Conservation (phyloP, 2,329 filamentous ascomycete species). For the Colletotrichum endophyticum region DNA sequence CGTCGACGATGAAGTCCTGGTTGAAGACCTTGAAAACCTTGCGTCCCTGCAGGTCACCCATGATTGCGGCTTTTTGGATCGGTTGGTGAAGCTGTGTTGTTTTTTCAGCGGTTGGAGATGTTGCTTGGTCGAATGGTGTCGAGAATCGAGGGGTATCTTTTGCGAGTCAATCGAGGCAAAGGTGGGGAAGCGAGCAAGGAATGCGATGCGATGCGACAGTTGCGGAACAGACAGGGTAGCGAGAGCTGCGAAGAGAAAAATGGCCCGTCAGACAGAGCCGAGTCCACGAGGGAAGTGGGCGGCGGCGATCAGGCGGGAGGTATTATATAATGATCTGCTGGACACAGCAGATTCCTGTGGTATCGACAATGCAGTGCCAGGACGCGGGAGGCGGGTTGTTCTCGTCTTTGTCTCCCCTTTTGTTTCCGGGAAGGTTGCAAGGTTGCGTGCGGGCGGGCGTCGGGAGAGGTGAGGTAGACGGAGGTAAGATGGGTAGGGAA, state of each 20-base stretch:
- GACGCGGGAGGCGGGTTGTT: background rate
- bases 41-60: constrained; percentile 58
- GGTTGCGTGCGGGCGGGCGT: background rate
- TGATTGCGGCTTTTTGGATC: constrained; percentile 24
- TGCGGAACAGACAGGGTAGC: constrained; percentile 20
- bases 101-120: background rate
- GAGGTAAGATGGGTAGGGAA: background rate
- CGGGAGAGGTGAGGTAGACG: background rate
- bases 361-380: background rate
- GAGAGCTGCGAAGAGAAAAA: background rate
- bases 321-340: constrained; percentile 5
- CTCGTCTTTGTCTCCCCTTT: constrained; percentile 9
- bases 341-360: background rate
- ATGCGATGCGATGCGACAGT: constrained; percentile 21
- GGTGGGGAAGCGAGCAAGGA: constrained; percentile 22
- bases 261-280: background rate
- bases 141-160: constrained; percentile 21
- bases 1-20: constrained; percentile 98
- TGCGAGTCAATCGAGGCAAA: constrained; percentile 16
- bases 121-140: background rate
- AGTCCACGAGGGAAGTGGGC: background rate
- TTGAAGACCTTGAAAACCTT: constrained; percentile 99
- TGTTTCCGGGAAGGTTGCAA: background rate
- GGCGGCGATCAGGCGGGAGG: background rate
- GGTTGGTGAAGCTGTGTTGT: background rate